These are phyloP conservation scores for Penicillium italicum DNA, from an alignment of 2,329 filamentous ascomycete species.

Conservation along the genomic window DNA sequence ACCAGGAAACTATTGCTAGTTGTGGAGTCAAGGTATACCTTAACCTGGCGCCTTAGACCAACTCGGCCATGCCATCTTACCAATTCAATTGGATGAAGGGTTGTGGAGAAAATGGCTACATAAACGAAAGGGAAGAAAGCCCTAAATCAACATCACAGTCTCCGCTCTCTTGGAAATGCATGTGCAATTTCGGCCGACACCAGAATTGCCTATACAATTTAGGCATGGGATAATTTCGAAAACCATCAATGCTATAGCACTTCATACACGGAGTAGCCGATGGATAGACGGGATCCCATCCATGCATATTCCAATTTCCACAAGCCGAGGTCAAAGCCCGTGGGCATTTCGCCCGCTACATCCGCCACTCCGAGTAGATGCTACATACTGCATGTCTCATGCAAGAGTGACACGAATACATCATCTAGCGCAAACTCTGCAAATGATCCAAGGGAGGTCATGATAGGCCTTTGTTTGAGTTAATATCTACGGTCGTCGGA, in stretches of 20 bases:
- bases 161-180: not conserved
- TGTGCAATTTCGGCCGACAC: not conserved
- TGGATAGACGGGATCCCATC: not conserved
- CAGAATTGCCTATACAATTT: not conserved
- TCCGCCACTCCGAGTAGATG: not conserved
- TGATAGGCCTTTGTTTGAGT: not conserved
- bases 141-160: not conserved
- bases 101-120: not conserved
- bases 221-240: not conserved
- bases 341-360: not conserved
- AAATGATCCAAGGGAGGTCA: not conserved
- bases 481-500: not conserved
- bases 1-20: conserved; percentile 8
- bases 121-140: not conserved
- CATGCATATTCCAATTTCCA: not conserved
- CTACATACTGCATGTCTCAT: not conserved
- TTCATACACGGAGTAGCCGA: not conserved
- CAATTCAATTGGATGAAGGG: conserved; percentile 11
- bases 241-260: too few species aligned
- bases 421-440: not conserved
- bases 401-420: not conserved
- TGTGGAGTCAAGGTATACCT: conserved; percentile 27
- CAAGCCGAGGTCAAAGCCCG: not conserved
- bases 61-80: conserved; percentile 25
- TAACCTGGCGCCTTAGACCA: conserved; percentile 37